Evolutionary conservation across 257 asterid genomes (phyloP).

Genomic region (Fraxinus excelsior): DNA sequence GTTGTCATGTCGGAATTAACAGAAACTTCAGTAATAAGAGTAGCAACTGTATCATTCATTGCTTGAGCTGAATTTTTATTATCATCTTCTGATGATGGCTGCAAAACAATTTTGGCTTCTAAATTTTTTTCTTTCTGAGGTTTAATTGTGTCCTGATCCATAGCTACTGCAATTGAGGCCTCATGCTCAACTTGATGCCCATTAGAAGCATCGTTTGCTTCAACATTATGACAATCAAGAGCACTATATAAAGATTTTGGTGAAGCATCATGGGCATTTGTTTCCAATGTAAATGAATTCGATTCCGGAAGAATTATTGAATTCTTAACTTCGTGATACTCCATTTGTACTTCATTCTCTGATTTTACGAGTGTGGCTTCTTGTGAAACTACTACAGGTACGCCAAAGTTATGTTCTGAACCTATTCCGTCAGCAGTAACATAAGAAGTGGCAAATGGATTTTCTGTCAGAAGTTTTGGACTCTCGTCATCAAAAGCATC

Average conservation of each 20-base stretch:
- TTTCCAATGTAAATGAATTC: slow-evolving; percentile 32
- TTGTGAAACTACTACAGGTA: slow-evolving; percentile 23
- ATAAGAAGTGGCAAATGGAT: slow-evolving; percentile 28
- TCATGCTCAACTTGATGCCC: slow-evolving; percentile 37
- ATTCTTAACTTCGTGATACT: slow-evolving; percentile 26
- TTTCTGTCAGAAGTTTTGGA: slow-evolving; percentile 7
- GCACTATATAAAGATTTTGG: slow-evolving; percentile 9
- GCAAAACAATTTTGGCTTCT: slow-evolving; percentile 30
- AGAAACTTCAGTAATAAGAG: slow-evolving; percentile 35
- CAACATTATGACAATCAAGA: slow-evolving; percentile 1
- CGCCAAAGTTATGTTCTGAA: slow-evolving; percentile 24
- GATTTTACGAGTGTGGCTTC: slow-evolving; percentile 28
- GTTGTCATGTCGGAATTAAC: slow-evolving; percentile 21
- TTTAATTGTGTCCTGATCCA: slow-evolving; percentile 19
- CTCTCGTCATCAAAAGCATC: slow-evolving; percentile 5
- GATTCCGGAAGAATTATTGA: slow-evolving; percentile 7
- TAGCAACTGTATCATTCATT: slow-evolving; percentile 36
- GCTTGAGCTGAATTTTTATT: slow-evolving; percentile 33
- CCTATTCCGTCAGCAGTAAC: slow-evolving; percentile 21
- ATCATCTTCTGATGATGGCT: slow-evolving; percentile 36
- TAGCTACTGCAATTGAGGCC: slow-evolving; percentile 23
- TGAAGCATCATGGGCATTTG: slow-evolving; percentile 25
- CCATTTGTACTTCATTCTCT: slow-evolving; percentile 27
- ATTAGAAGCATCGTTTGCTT: slow-evolving; percentile 28
- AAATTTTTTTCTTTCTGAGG: slow-evolving; percentile 29